A percentile compares a stretch with the other conserved stretches of the same genome.
phyloP scores from a whole-genome alignment of 208 protist species.

The Acanthamoeba castellanii region DNA sequence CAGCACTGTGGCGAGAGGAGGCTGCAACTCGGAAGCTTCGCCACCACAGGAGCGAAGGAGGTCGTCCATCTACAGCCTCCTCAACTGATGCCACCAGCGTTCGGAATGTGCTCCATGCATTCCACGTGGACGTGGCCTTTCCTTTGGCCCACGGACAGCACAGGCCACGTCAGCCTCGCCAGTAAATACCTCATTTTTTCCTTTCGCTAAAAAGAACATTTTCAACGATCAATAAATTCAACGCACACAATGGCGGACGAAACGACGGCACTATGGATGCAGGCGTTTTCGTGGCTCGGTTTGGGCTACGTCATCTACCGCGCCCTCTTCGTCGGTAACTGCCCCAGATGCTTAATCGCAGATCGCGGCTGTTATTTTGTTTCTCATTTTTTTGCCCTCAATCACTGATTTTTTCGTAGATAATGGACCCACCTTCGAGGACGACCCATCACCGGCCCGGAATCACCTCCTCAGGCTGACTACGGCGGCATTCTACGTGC shows the following conservation, averaged over 20 bases:
- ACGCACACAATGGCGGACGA: not conserved
- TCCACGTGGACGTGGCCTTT: too few species aligned
- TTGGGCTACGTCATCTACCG: conserved; percentile 17
- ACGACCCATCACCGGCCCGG: not conserved
- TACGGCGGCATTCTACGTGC: conserved; percentile 37
- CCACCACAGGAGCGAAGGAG: not conserved
- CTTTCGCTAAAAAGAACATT: too few species aligned
- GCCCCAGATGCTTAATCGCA: too few species aligned
- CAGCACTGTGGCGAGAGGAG: too few species aligned
- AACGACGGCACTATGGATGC: not conserved
- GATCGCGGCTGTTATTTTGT: not conserved
- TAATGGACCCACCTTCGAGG: conserved; percentile 50
- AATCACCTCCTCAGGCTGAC: conserved; percentile 22
- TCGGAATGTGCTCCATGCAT: too few species aligned
- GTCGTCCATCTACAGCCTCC: conserved; percentile 13
- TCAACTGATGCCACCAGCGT: not conserved
- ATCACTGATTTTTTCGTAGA: not conserved
- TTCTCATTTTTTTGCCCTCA: not conserved
- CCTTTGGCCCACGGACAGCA: too few species aligned
- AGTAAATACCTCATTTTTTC: too few species aligned
- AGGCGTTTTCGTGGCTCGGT: not conserved
- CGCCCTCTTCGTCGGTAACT: not conserved
- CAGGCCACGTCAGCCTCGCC: too few species aligned
- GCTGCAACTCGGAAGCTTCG: not conserved
- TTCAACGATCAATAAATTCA: too few species aligned